A percentile compares a stretch with the other conserved stretches of the same genome.
phyloP scores from a whole-genome alignment of 768 basidiomycete species.

The Guyanaporus albipodus region DNA sequence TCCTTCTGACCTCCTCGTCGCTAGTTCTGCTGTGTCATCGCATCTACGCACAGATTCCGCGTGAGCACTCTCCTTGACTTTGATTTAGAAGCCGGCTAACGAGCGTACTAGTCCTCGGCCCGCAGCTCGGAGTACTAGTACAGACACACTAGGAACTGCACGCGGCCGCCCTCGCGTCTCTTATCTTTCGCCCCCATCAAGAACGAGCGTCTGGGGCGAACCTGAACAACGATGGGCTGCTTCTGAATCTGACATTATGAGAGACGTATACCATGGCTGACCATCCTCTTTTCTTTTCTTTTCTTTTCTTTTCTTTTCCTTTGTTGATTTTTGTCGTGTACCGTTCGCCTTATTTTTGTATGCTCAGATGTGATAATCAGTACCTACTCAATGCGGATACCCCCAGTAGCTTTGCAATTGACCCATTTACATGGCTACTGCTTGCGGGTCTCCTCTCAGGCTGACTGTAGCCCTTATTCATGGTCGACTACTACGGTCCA shows the following conservation, averaged over 20 bases:
- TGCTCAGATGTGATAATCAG: constrained; percentile 7
- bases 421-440: no score
- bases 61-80: constrained; percentile 19
- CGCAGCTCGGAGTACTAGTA: not conserved
- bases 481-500: not conserved
- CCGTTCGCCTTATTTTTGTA: not conserved
- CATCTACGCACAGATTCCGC: constrained; percentile 31
- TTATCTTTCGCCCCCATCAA: constrained; percentile 4
- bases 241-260: constrained; percentile 20
- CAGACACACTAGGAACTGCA: not conserved
- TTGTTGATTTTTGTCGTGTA: no score
- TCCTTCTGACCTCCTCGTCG: constrained; percentile 6
- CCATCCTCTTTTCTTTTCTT: not conserved
- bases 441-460: no score
- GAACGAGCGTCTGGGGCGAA: constrained; percentile 1
- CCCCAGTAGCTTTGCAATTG: no score
- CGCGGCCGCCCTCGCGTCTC: not conserved
- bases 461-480: no score
- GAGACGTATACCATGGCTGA: constrained; percentile 18
- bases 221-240: constrained; percentile 22
- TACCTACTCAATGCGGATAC: not conserved
- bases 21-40: constrained; percentile 53
- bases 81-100: not conserved
- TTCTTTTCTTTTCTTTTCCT: no score
- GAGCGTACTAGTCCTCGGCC: constrained; percentile 10